These are phyloP conservation scores for Tremella yokohamensis DNA, from an alignment of 768 basidiomycete species.

Conservation along the genomic window DNA sequence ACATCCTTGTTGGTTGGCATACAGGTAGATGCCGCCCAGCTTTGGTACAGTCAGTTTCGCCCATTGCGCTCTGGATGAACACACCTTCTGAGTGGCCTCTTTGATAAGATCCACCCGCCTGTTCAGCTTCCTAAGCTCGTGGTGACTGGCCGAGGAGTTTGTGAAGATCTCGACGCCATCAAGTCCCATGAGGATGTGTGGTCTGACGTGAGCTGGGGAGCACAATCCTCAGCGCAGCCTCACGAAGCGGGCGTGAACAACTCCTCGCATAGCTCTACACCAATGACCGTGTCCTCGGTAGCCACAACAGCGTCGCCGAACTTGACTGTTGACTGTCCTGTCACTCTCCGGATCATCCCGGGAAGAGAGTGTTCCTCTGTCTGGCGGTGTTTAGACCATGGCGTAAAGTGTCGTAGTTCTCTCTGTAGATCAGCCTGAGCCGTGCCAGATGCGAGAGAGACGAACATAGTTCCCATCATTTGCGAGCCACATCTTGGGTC, in stretches of 20 bases:
- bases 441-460: slow-evolving; percentile 54
- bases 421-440: slow-evolving; percentile 31
- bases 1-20: slow-evolving; percentile 98
- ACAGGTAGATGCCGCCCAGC: slow-evolving; percentile 95
- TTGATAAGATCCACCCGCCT: slow-evolving; percentile 89
- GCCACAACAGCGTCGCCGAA: slow-evolving; percentile 95
- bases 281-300: slow-evolving; percentile 91
- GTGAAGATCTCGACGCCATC: slow-evolving; percentile 99
- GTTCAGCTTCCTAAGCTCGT: slow-evolving; percentile 94
- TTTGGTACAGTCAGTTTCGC: slow-evolving; percentile 46
- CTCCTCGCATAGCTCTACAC: slow-evolving; percentile 95
- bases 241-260: slow-evolving; percentile 94
- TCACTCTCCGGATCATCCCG: slow-evolving; percentile 78
- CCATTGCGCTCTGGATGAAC: not conserved
- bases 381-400: slow-evolving; percentile 84
- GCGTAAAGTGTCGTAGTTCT: slow-evolving; percentile 67
- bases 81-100: slow-evolving; percentile 90
- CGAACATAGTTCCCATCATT: slow-evolving; percentile 94
- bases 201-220: slow-evolving; percentile 57
- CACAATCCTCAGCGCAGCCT: slow-evolving; percentile 14
- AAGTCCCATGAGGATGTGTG: slow-evolving; percentile 94
- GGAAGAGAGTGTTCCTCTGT: slow-evolving; percentile 91
- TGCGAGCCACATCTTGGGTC: slow-evolving; percentile 99
- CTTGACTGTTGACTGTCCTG: slow-evolving; percentile 85
- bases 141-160: slow-evolving; percentile 96